These are phyloP conservation scores for Aotearoamyces nothofagi DNA, from an alignment of 2,329 filamentous ascomycete genomes.

Conservation along the genomic window DNA sequence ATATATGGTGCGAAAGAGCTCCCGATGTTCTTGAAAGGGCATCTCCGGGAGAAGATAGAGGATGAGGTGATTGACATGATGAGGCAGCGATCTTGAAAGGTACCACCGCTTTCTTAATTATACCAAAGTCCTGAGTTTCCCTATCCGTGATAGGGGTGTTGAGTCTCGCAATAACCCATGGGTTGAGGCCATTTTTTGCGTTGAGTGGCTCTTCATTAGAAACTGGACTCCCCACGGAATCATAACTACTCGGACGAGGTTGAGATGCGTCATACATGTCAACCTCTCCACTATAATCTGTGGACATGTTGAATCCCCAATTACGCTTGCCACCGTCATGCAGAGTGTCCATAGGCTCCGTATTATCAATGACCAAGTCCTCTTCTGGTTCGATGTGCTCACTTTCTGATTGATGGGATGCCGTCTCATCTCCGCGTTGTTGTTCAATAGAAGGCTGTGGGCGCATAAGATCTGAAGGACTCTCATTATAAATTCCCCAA, in stretches of 20 bases:
- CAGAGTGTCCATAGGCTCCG: too few species aligned
- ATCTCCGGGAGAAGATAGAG: background rate
- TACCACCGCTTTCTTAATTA: background rate
- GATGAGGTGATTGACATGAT: background rate
- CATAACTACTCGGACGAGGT: too few species aligned
- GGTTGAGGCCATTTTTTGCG: conserved; percentile 18
- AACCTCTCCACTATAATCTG: conserved; percentile 24
- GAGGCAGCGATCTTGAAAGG: background rate
- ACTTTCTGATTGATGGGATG: too few species aligned
- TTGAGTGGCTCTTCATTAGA: background rate
- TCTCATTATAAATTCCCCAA: too few species aligned
- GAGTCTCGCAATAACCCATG: conserved; percentile 25
- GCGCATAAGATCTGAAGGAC: too few species aligned
- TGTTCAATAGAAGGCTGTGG: too few species aligned
- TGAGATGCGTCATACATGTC: too few species aligned
- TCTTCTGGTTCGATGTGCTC: too few species aligned
- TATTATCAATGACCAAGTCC: too few species aligned
- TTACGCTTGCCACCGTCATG: too few species aligned
- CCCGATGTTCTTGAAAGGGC: background rate
- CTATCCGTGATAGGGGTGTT: conserved; percentile 11
- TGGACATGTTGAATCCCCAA: conserved; percentile 30
- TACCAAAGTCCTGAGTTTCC: background rate
- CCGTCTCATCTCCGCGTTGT: too few species aligned
- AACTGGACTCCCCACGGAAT: too few species aligned
- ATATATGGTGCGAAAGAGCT: background rate